phyloP scores from a whole-genome alignment of 495 filamentous ascomycete species.

The Trichoderma erinaceum region DNA sequence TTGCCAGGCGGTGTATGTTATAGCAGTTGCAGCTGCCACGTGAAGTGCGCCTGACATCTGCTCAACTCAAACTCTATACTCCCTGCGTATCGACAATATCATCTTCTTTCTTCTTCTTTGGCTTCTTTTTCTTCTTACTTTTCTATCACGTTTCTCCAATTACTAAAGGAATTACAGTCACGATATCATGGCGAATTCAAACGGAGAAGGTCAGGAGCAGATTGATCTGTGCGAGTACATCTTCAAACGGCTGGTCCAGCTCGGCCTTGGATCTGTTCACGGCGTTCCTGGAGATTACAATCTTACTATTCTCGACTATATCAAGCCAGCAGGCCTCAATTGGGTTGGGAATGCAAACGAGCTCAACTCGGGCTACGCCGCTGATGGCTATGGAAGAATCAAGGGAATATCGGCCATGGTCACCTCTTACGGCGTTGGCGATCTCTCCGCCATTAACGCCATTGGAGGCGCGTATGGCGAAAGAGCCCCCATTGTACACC shows the following conservation, averaged over 20 bases:
- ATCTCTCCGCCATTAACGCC: conserved; percentile 63
- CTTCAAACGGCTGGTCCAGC: conserved; percentile 55
- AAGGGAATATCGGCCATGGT: conserved; percentile 60
- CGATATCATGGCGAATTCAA: not conserved
- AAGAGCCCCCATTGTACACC: conserved; percentile 57
- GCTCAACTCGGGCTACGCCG: conserved; percentile 53
- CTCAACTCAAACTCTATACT: too few species aligned
- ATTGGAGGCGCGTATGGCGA: conserved; percentile 60
- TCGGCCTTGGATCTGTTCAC: conserved; percentile 55
- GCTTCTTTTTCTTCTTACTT: not conserved
- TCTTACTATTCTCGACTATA: conserved; percentile 54
- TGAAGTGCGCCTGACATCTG: not conserved
- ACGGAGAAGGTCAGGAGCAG: conserved; percentile 11
- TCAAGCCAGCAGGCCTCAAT: conserved; percentile 49
- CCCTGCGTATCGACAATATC: too few species aligned
- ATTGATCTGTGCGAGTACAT: conserved; percentile 39
- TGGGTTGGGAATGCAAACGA: conserved; percentile 71
- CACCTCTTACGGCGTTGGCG: conserved; percentile 67
- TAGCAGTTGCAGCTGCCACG: not conserved
- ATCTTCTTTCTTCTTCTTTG: not conserved
- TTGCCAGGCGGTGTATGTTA: not conserved
- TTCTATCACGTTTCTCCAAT: not conserved
- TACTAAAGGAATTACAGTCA: not conserved
- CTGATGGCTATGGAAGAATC: conserved; percentile 65
- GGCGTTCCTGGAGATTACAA: conserved; percentile 59